phyloP scores from a whole-genome alignment of 192 early-diverging fungal species.

The Coemansia umbellata region DNA sequence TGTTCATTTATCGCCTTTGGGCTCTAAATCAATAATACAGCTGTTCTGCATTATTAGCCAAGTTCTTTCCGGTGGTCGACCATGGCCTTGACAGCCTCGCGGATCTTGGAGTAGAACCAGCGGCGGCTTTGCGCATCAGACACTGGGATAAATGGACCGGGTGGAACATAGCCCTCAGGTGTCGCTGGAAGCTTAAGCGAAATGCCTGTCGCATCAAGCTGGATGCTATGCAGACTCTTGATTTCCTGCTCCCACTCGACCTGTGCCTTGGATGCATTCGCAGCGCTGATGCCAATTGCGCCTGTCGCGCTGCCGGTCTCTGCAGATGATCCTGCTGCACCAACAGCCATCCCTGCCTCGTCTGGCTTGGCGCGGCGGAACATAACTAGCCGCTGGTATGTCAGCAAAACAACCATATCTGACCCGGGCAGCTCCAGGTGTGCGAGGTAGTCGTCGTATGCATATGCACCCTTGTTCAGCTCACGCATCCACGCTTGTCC shows the following conservation, averaged over 20 bases:
- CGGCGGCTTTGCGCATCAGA: slow-evolving; percentile 59
- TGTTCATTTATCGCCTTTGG: no score
- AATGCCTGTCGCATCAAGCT: slow-evolving; percentile 67
- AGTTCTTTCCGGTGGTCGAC: slow-evolving; percentile 41
- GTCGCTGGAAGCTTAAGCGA: slow-evolving; percentile 62
- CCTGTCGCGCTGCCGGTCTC: slow-evolving; percentile 38
- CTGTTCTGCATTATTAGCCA: slow-evolving; percentile 2
- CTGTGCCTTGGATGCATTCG: slow-evolving; percentile 59
- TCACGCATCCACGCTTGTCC: slow-evolving; percentile 86
- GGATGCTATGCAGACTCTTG: slow-evolving; percentile 62
- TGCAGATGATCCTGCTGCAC: slow-evolving; percentile 34
- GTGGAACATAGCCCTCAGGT: slow-evolving; percentile 46
- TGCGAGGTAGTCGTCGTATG: slow-evolving; percentile 79
- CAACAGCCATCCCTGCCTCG: slow-evolving; percentile 37
- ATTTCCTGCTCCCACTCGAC: slow-evolving; percentile 86
- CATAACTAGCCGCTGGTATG: slow-evolving; percentile 73
- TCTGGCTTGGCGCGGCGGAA: slow-evolving; percentile 52
- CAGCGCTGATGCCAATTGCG: slow-evolving; percentile 40
- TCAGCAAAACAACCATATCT: slow-evolving; percentile 83
- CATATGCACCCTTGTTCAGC: slow-evolving; percentile 71
- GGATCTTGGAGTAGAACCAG: slow-evolving; percentile 69
- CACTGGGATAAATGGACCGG: slow-evolving; percentile 67
- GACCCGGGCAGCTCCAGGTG: slow-evolving; percentile 80
- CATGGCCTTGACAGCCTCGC: slow-evolving; percentile 60
- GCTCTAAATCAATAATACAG: no score